These are phyloP conservation scores for Acanthamoeba triangularis DNA, from an alignment of 208 protist genomes.

Conservation along the genomic window DNA sequence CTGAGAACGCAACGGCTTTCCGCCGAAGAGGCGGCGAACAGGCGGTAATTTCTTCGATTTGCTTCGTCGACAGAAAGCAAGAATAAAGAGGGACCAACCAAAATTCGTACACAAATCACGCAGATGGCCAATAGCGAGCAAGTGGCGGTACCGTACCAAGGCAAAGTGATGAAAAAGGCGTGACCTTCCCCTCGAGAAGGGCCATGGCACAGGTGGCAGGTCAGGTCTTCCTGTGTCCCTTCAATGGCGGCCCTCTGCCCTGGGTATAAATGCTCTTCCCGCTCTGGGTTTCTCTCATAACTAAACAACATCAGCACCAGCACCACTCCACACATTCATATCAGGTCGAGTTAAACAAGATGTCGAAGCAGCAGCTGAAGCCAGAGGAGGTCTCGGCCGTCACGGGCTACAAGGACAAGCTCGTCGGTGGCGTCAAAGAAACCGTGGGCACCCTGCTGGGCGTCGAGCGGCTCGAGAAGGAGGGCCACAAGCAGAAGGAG, in stretches of 20 bases:
- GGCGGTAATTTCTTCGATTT: slow-evolving; percentile 6
- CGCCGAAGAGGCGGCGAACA: neutral
- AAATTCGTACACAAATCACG: neutral
- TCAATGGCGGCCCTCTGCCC: neutral
- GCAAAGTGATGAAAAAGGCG: slow-evolving; percentile 11
- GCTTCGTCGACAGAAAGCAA: neutral
- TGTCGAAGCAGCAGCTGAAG: slow-evolving; percentile 3
- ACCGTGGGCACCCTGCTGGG: neutral
- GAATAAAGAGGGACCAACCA: neutral
- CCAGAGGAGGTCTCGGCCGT: neutral
- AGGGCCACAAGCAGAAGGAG: slow-evolving; percentile 41
- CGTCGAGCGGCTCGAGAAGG: slow-evolving; percentile 24
- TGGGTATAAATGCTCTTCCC: neutral
- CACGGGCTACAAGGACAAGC: slow-evolving; percentile 56
- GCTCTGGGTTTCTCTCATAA: neutral
- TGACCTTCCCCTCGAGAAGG: slow-evolving; percentile 2
- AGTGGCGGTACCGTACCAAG: neutral
- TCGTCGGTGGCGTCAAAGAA: slow-evolving; percentile 47
- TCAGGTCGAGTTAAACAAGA: neutral
- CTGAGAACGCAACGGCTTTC: neutral
- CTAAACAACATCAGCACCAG: neutral
- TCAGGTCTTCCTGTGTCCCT: neutral
- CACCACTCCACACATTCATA: neutral
- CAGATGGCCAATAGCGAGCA: neutral
- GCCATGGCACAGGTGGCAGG: neutral